These are phyloP conservation scores for Cystofilobasidium capitatum DNA, from an alignment of 768 basidiomycete species.

Conservation along the genomic window DNA sequence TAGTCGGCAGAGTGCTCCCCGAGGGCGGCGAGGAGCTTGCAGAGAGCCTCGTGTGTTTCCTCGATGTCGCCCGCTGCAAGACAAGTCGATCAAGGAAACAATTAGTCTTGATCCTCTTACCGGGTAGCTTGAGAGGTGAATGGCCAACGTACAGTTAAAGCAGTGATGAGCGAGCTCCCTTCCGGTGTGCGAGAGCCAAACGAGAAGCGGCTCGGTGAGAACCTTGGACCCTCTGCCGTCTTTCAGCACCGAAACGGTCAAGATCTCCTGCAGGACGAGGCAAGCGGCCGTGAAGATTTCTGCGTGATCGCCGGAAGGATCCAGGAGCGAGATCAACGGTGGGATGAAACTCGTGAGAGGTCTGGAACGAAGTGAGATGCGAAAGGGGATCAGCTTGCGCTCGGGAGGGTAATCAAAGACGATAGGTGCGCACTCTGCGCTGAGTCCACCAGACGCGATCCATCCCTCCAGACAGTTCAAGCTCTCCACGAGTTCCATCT, in stretches of 20 bases:
- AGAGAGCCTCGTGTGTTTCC: slow-evolving; percentile 58
- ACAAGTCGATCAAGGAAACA: neutral
- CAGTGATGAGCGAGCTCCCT: slow-evolving; percentile 44
- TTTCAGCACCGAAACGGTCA: slow-evolving; percentile 61
- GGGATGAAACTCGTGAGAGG: slow-evolving; percentile 44
- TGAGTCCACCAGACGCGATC: slow-evolving; percentile 54
- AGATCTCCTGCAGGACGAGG: slow-evolving; percentile 65
- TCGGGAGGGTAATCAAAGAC: slow-evolving; percentile 14
- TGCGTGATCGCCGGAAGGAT: slow-evolving; percentile 35
- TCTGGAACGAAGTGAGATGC: slow-evolving; percentile 47
- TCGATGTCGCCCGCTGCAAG: slow-evolving; percentile 29
- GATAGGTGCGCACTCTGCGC: slow-evolving; percentile 60
- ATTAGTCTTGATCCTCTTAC: neutral
- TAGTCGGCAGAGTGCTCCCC: slow-evolving; percentile 79
- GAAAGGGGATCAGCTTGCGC: slow-evolving; percentile 14
- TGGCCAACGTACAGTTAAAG: slow-evolving; percentile 38
- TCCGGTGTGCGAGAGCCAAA: slow-evolving; percentile 60
- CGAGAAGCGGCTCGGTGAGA: slow-evolving; percentile 74
- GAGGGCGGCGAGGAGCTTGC: slow-evolving; percentile 68
- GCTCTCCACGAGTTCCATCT: slow-evolving; percentile 56
- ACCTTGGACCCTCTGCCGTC: slow-evolving; percentile 59
- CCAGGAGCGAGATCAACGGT: slow-evolving; percentile 53
- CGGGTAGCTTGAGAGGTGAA: neutral
- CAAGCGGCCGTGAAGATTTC: slow-evolving; percentile 54
- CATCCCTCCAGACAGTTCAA: slow-evolving; percentile 74